Evolutionary conservation across 495 filamentous ascomycete species (phyloP), one percentile per base, ranked within the genome.

Genomic region (Annulohypoxylon moriforme): DNA sequence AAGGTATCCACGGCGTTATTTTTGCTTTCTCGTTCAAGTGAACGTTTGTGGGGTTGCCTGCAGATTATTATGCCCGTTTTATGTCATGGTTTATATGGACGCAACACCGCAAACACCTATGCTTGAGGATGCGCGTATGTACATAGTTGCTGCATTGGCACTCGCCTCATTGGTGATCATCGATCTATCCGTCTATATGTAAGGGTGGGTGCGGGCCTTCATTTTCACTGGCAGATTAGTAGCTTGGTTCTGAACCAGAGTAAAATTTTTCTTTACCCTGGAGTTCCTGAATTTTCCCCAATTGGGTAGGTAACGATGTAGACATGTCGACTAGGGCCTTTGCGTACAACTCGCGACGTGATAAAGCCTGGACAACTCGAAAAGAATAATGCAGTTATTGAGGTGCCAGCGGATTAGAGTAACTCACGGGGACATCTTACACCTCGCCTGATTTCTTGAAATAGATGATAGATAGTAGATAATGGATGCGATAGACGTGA

Each of bases 1-100:
- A 9, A n/a, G 22, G 47, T 29, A 25, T 40, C 47, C 47, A 50
- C 63, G 58, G 52, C 27, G 36, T n/a, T 33, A 55, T 73, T 68
- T 69, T 46, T 53, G 62, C 58, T 61, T 69, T 46, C 25, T 55
- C 16, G 7, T 24, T 16, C 40, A 34, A 58, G 31, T 25, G 36
- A 69, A 40, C 36, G 49, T 47, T 29, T 67, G 67, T 27, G 70
- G 65, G 70, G 65, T 61, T 69, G 34, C 38, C 18, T 59, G 64
- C 65, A 72, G 42, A 11, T 3, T 3, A 20, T 46, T 66, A 50
- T 59, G 7, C 47, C 58, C 20, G 31, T 55, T 52, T 65, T 73
- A 69, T 64, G 65, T 63, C 60, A 66, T 65, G 47, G 47, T 42
- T 36, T 66, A 18, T 66, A 47, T 42, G 44, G 25, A 62, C 60